These are phyloP conservation scores for Cutaneotrichosporon sp. DNA, from an alignment of 1,284 basidiomycete species.

Conservation along the genomic window DNA sequence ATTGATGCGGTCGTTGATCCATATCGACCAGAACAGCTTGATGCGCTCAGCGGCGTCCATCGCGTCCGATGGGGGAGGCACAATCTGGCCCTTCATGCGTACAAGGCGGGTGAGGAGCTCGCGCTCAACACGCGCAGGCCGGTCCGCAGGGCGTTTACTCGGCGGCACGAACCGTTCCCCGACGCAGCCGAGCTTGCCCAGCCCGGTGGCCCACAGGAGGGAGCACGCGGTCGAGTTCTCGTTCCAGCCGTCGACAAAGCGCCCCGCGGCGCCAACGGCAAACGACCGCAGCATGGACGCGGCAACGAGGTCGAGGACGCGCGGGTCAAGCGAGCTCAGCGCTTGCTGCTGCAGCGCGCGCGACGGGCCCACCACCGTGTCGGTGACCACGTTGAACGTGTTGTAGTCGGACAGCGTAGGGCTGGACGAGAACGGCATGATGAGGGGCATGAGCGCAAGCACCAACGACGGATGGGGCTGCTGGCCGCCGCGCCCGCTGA, in stretches of 20 bases:
- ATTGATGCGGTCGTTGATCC: slow-evolving; percentile 20
- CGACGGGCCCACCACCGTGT: slow-evolving; percentile 15
- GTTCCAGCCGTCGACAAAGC: slow-evolving; percentile 39
- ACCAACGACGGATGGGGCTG: slow-evolving; percentile 33
- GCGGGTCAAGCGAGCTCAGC: slow-evolving; percentile 26
- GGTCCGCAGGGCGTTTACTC: not conserved
- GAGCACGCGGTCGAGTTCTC: slow-evolving; percentile 22
- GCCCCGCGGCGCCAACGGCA: slow-evolving; percentile 22
- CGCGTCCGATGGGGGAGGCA: slow-evolving; percentile 16
- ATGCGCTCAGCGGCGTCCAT: slow-evolving; percentile 35
- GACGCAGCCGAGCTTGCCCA: slow-evolving; percentile 31
- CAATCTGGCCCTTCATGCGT: slow-evolving; percentile 25
- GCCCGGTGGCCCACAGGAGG: slow-evolving; percentile 28
- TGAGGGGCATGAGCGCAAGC: slow-evolving; percentile 29
- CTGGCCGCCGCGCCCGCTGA: slow-evolving; percentile 18
- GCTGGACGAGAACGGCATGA: slow-evolving; percentile 18
- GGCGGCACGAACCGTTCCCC: slow-evolving; percentile 23
- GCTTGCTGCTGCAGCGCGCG: slow-evolving; percentile 22
- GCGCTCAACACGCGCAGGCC: slow-evolving; percentile 14
- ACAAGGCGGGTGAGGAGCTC: slow-evolving; percentile 22
- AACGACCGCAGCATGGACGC: slow-evolving; percentile 26
- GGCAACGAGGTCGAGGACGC: slow-evolving; percentile 36
- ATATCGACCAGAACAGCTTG: slow-evolving; percentile 41
- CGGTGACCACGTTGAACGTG: slow-evolving; percentile 2
- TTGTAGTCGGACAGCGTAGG: slow-evolving; percentile 4